These are phyloP conservation scores for Letharia lupina DNA, from an alignment of 495 filamentous ascomycete genomes.

Conservation along the genomic window DNA sequence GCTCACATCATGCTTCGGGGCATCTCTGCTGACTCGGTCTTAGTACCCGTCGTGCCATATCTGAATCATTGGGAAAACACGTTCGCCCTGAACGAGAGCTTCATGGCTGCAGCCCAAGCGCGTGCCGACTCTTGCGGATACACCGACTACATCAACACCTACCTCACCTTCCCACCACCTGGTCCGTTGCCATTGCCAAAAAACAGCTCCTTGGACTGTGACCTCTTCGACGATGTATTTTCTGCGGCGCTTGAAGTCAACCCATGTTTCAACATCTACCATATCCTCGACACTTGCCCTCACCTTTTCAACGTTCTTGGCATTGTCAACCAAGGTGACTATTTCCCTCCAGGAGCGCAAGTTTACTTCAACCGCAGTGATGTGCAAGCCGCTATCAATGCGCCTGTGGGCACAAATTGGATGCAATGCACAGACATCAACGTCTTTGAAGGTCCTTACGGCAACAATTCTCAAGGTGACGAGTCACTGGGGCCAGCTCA, in stretches of 20 bases:
- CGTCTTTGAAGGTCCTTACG: constrained; percentile 38
- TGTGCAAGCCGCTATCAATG: constrained; percentile 52
- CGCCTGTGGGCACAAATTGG: constrained; percentile 37
- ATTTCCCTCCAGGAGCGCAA: constrained; percentile 35
- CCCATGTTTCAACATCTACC: constrained; percentile 56
- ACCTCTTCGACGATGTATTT: constrained; percentile 43
- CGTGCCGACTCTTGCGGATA: constrained; percentile 47
- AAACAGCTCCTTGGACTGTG: constrained; percentile 37
- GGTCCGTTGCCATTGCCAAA: constrained; percentile 12
- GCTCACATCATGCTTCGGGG: constrained; percentile 33
- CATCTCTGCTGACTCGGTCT: constrained; percentile 31
- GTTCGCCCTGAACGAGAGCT: constrained; percentile 49
- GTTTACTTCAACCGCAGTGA: constrained; percentile 52
- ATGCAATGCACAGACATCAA: constrained; percentile 33
- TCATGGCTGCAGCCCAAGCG: constrained; percentile 39
- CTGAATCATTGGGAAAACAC: constrained; percentile 44
- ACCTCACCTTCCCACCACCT: constrained; percentile 47
- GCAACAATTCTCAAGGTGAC: constrained; percentile 16
- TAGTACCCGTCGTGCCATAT: constrained; percentile 41
- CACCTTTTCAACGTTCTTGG: constrained; percentile 25
- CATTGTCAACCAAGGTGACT: constrained; percentile 21
- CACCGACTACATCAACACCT: constrained; percentile 45
- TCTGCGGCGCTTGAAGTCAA: constrained; percentile 42
- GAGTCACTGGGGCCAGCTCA: constrained; percentile 19
- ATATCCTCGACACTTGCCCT: constrained; percentile 42